A percentile compares a stretch with the other conserved stretches of the same genome.
phyloP scores from a whole-genome alignment of 2,329 filamentous ascomycete genomes.

The Herpotrichia juniperi region DNA sequence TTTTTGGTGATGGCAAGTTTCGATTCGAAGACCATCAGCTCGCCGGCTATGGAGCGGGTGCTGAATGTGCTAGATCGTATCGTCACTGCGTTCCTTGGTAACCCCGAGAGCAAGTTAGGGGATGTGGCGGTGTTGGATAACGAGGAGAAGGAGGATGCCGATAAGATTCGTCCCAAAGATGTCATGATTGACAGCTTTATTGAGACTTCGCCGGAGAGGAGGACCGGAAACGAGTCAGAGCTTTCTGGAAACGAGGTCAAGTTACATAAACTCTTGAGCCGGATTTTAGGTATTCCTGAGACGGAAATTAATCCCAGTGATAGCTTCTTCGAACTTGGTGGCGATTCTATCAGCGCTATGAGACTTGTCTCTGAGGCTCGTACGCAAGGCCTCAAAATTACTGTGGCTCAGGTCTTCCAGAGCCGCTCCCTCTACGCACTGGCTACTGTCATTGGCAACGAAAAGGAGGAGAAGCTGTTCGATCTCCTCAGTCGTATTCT shows the following conservation, averaged over 20 bases:
- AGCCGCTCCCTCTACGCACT: conserved; percentile 48
- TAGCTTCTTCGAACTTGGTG: conserved; percentile 55
- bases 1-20: conserved; percentile 69
- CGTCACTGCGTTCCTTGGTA: conserved; percentile 57
- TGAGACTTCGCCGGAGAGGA: conserved; percentile 16
- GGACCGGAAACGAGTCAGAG: conserved; percentile 2
- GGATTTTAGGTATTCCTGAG: conserved; percentile 36
- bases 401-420: conserved; percentile 53
- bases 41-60: conserved; percentile 59
- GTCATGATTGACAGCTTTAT: conserved; percentile 27
- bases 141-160: conserved; percentile 35
- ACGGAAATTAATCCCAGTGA: conserved; percentile 45
- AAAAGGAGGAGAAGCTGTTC: conserved; percentile 37
- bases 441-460: conserved; percentile 47
- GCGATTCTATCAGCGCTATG: conserved; percentile 56
- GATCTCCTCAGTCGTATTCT: conserved; percentile 36
- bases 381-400: conserved; percentile 43
- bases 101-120: conserved; percentile 38
- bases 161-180: conserved; percentile 28
- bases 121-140: conserved; percentile 35
- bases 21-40: conserved; percentile 64
- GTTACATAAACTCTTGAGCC: conserved; percentile 32
- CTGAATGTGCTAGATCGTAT: conserved; percentile 60
- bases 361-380: conserved; percentile 49
- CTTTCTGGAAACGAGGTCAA: conserved; percentile 24